These are phyloP conservation scores for Fraxinus americana DNA, from an alignment of 257 asterid species.

Conservation along the genomic window DNA sequence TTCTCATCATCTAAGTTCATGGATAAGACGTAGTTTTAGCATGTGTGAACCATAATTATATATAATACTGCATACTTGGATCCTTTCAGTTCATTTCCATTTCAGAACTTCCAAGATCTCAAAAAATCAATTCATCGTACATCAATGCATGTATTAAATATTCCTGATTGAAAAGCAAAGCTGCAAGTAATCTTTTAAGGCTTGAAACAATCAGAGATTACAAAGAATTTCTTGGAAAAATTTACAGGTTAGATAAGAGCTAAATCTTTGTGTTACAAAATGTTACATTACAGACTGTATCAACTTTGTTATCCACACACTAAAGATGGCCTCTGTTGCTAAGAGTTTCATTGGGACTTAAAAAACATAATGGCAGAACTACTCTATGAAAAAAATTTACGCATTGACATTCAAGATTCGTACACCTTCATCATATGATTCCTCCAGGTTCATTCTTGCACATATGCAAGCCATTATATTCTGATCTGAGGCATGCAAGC, in stretches of 20 bases:
- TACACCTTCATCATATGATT: neutral
- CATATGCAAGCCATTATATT: neutral
- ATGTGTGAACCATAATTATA: conserved; percentile 2
- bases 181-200: neutral
- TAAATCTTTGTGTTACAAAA: neutral
- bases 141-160: neutral
- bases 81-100: conserved; percentile 9
- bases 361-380: neutral
- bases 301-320: neutral
- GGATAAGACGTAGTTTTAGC: conserved; percentile 24
- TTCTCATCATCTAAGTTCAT: conserved; percentile 40
- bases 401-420: neutral
- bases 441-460: neutral
- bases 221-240: neutral
- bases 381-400: neutral
- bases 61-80: neutral
- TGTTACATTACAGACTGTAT: neutral
- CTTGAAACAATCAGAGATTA: neutral
- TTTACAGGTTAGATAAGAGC: neutral
- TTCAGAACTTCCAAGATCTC: neutral
- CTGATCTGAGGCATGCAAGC: neutral
- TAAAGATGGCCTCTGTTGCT: neutral
- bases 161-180: neutral
- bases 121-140: neutral
- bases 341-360: neutral